Base-by-base conservation (phyloP, 305 asterid species). In the Solanum hybrid region DNA sequence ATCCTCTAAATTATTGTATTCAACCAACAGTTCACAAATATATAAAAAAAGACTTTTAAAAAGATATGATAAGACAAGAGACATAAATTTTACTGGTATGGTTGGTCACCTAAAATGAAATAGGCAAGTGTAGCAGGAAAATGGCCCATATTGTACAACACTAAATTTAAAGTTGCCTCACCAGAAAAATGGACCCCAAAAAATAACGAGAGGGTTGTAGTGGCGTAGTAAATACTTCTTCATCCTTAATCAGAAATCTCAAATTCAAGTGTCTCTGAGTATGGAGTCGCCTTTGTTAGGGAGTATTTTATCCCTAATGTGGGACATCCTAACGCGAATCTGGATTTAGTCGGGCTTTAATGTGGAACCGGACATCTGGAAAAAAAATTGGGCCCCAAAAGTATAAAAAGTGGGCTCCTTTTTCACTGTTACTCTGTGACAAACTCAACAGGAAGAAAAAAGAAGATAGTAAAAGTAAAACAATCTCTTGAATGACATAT, bases 171-270 rank as follows among this genome's bases (percentile, higher is more conserved):
- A 3, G 87, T 82, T 5, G 6, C 72, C 87, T 9, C 69, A 42
- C 87, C 26, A 42, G 1, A 82, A 0, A 84, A 84, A 17, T 84
- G 73, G 87, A 82, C 40, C 73, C 40, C 73, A 8, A 60, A 60
- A 22, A 60, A 1, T 0, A 20, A 60, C 5, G 0, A 60, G 0
- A 60, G 1, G 26, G 0, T 2, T 1, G 12, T 7, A 1, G 1
- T 20, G 5, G 26, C 0, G 1, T 60, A 0, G 5, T 60, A 60
- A 60, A 1, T 20, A 7, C 1, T 60, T 0, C 71, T 60, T 60
- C 26, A 60, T 60, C 1, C 1, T 60, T 60, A 20, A 60, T 0
- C 2, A 60, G 5, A 20, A 0, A 1, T 46, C 5, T 60, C 11
- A 2, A 22, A 7, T 60, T 60, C 2, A 0, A 60, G 5, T 60